Evolutionary conservation across 345 rosid genomes (phyloP).

Genomic region (Firmiana major): DNA sequence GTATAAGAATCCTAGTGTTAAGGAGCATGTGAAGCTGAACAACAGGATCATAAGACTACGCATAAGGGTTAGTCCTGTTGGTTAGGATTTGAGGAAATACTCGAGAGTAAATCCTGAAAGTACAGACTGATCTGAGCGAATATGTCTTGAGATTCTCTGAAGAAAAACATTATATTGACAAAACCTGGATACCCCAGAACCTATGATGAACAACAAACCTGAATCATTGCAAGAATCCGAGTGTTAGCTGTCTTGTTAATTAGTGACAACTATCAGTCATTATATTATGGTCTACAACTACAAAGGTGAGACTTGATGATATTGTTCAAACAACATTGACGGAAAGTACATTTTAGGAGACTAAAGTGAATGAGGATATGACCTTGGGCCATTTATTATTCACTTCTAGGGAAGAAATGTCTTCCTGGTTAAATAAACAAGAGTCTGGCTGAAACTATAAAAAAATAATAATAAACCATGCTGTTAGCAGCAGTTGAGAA

Average conservation of each 20-base stretch:
- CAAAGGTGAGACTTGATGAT: not conserved
- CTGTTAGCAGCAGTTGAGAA: conserved; percentile 1
- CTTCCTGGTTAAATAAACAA: not conserved
- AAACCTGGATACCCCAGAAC: not conserved
- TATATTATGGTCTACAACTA: not conserved
- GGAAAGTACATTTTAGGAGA: not conserved
- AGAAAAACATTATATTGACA: not conserved
- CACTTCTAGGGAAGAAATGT: conserved; percentile 10
- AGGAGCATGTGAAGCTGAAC: not conserved
- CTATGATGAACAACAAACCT: not conserved
- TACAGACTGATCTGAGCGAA: too few relatives aligned
- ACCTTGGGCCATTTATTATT: conserved; percentile 11
- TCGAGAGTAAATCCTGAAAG: too few relatives aligned
- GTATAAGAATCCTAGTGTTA: too few relatives aligned
- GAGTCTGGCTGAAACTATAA: not conserved
- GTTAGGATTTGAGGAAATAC: too few relatives aligned
- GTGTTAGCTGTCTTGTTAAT: not conserved
- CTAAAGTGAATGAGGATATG: not conserved
- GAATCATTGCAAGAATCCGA: not conserved
- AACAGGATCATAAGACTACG: too few relatives aligned
- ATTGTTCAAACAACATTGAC: not conserved
- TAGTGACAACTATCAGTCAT: not conserved
- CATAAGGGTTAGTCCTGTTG: too few relatives aligned
- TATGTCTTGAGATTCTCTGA: too few relatives aligned
- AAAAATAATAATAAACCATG: not conserved